Percentiles rank a stretch among this genome's conserved stretches.
Evolutionary conservation across 2,329 filamentous ascomycete genomes (phyloP).

Genomic region (Diplodia scrobiculata): DNA sequence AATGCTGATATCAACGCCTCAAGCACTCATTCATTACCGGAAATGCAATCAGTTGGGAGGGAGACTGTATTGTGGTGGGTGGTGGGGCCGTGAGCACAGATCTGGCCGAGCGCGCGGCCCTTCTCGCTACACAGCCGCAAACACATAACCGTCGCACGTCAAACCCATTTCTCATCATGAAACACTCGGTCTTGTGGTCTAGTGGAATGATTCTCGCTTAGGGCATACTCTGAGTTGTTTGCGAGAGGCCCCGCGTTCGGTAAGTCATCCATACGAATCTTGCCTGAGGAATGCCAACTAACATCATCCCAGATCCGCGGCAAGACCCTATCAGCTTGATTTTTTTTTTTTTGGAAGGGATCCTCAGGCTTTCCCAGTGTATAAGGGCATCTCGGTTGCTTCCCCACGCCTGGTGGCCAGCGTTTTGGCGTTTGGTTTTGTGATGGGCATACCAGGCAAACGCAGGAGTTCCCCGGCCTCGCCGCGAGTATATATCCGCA

Average conservation of each 20-base stretch:
- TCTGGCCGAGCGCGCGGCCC: not conserved
- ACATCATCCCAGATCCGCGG: constrained; percentile 2
- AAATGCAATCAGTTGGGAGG: not conserved
- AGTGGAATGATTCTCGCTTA: constrained; percentile 24
- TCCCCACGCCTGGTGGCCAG: not conserved
- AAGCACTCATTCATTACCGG: not conserved
- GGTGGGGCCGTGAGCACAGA: not conserved
- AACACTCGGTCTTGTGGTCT: constrained; percentile 16
- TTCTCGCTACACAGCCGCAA: not conserved
- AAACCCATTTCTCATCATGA: not conserved
- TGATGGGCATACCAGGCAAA: not conserved
- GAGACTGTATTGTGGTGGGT: not conserved
- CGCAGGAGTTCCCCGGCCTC: not conserved
- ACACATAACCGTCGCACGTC: not conserved
- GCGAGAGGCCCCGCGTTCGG: constrained; percentile 20
- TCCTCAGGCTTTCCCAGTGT: not conserved
- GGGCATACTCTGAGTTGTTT: constrained; percentile 11
- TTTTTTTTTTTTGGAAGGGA: not conserved
- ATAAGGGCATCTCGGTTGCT: constrained; percentile 34
- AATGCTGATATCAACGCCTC: too few species aligned
- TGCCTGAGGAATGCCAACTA: not conserved
- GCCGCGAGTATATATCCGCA: not conserved
- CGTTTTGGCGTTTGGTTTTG: not conserved
- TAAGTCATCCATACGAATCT: not conserved
- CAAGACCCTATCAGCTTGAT: constrained; percentile 8